Evolutionary conservation across 1,284 basidiomycete genomes (phyloP), one percentile per base, ranked within the genome.

Genomic region (Trametes pubescens): DNA sequence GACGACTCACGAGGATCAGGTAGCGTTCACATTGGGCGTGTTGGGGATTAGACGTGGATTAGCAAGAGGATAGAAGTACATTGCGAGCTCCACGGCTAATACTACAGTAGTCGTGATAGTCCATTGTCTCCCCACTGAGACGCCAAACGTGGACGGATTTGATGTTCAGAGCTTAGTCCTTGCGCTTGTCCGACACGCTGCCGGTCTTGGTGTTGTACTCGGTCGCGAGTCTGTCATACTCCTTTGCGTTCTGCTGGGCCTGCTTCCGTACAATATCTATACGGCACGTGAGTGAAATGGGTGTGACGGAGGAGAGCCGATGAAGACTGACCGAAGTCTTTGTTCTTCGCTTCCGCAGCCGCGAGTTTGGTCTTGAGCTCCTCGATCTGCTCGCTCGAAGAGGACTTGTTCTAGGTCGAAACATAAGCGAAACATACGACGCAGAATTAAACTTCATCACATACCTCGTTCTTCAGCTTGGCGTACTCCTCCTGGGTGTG

Each of bases 401-500:
- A 67, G 67, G 70, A 59, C 66, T 73, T 72, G 11, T 63, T 69
- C 72, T 73, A 37, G 6, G 7, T 24, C 43, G 18, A 16, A 46
- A n/a, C 2, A 22, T 35, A 10, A n/a, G 24, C 48, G 9, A 40
- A 16, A 5, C 5, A 24, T 34, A 6, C 24, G 29, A 51, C 18
- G 16, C 10, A n/a, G 1, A 4, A 14, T 9, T 4, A 7, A 26
- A 47, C 7, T 13, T 24, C 2, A 9, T n/a, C 0, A 57, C 82
- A 65, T 70, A 86, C 87, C 70, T 86, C 81, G 71, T 89, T 86
- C 82, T 96, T 94, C 65, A 97, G 79, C 69, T 92, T 89, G 34
- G 88, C 88, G 73, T 94, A 94, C 73, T 94, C 88, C 73, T 96
- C 95, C 78, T 97, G 94, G 2, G 90, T 86, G 71, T 94, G 88